Base-by-base conservation (phyloP, 352 stramenopile species). In the Saprolegnia diclina region DNA sequence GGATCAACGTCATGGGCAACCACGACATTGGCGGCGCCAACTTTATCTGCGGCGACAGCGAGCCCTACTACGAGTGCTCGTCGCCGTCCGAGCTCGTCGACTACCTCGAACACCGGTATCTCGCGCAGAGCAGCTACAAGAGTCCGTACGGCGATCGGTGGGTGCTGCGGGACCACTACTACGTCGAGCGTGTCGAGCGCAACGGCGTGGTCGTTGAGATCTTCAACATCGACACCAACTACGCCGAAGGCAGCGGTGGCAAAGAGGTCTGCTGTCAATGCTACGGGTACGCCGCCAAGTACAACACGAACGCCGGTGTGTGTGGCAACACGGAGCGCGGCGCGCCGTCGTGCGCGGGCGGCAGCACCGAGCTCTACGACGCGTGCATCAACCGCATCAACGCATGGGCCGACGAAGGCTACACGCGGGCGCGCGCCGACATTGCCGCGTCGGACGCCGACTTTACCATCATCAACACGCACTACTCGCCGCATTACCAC, bases 191-290 rank as follows among this genome's bases (percentile, higher is more conserved):
- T 0, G 63, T 91, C 44, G 38, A 59, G 71, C 77, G 83, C 73
- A 80, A 89, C 0, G 77, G 70, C 4, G 75, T 88, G 19, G 79
- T 73, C 0, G 80, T 90, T 16, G 83, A 91, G 42, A 78, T 91
- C 45, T 91, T 81, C 63, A 91, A 90, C 37, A 78, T 91, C 16
- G 87, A 95, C 67, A 95, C 87, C 21, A 95, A 95, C 78, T 80
- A 82, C 42, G 87, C 87, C 13, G 85, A 93, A 63, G 91, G 85
- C 46, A 85, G 92, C 74, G 87, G 87, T 61, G 82, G 84, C 0
- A 87, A 83, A 76, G 83, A 95, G 71, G 85, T 93, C 32, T 95
- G 87, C 62, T 95, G 87, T 73, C 87, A 95, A 71, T 95, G 87
- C 76, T 95, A 92, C 66, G 87, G 87, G 10, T 92, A 90, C 64